Percentiles rank a stretch among this genome's conserved stretches.
phyloP scores from a whole-genome alignment of 2,329 filamentous ascomycete genomes.

The Scytalidium sp. region DNA sequence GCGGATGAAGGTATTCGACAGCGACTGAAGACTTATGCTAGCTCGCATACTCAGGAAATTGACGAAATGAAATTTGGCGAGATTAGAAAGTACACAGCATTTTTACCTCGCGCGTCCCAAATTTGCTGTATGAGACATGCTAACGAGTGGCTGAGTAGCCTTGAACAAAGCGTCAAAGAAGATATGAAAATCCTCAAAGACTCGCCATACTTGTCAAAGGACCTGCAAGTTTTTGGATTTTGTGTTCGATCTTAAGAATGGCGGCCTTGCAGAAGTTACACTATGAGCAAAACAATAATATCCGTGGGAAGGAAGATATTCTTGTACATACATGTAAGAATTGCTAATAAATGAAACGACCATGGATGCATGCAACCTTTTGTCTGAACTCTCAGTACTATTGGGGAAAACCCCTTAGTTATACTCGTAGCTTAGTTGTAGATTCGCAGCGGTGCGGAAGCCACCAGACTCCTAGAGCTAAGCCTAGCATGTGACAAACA shows the following conservation, averaged over 20 bases:
- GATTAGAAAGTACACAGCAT: not conserved
- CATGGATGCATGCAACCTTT: no score
- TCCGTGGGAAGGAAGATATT: no score
- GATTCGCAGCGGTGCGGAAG: no score
- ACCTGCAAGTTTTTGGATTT: not conserved
- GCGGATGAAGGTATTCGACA: constrained; percentile 6
- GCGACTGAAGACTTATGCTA: constrained; percentile 1
- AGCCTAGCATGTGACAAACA: no score
- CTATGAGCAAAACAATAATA: not conserved
- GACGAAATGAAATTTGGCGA: not conserved
- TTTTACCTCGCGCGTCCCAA: not conserved
- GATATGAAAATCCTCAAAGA: constrained; percentile 13
- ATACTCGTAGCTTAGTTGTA: no score
- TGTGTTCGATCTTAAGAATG: not conserved
- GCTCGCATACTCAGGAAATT: constrained; percentile 5
- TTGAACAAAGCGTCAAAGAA: constrained; percentile 9
- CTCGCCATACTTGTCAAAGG: not conserved
- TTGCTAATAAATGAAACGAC: no score
- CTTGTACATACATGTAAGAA: no score
- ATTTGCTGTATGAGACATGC: not conserved
- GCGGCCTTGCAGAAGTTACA: not conserved
- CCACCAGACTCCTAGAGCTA: no score
- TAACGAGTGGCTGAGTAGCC: constrained; percentile 1
- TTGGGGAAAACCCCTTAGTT: no score
- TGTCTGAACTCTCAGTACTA: no score